phyloP scores from a whole-genome alignment of 2,329 filamentous ascomycete genomes.

The Decorospora gaudefroyi region DNA sequence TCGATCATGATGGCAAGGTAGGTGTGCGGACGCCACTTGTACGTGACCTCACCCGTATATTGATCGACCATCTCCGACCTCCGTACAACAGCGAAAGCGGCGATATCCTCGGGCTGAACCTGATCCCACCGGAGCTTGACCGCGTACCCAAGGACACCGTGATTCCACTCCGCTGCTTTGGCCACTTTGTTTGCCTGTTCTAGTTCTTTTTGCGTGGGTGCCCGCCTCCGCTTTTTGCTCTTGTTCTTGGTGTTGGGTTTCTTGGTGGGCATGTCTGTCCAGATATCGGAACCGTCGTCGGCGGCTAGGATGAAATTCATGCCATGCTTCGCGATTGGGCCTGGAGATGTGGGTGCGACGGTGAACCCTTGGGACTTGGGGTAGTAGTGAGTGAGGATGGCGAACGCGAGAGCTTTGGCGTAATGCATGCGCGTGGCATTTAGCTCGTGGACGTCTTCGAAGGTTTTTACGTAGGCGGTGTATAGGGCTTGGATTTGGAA shows the following conservation, averaged over 20 bases:
- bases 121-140: constrained; percentile 12
- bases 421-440: constrained; percentile 20
- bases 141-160: background rate
- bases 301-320: constrained; percentile 22
- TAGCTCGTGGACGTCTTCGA: constrained; percentile 6
- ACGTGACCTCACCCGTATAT: background rate
- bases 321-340: constrained; percentile 15
- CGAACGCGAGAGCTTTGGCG: constrained; percentile 23
- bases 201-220: constrained; percentile 3
- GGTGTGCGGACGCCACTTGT: constrained; percentile 18
- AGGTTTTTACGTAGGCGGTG: constrained; percentile 15
- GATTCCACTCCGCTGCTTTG: background rate
- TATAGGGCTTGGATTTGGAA: constrained; percentile 18
- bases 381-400: constrained; percentile 33
- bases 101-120: constrained; percentile 26
- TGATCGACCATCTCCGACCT: background rate
- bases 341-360: constrained; percentile 15
- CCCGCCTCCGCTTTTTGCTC: constrained; percentile 2
- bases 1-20: constrained; percentile 35
- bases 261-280: background rate
- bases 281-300: constrained; percentile 10
- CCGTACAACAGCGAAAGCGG: constrained; percentile 26
- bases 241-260: constrained; percentile 5
- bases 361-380: constrained; percentile 25
- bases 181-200: background rate